These are phyloP conservation scores for Acanthamoeba sp. DNA, from an alignment of 208 protist genomes.

Conservation along the genomic window DNA sequence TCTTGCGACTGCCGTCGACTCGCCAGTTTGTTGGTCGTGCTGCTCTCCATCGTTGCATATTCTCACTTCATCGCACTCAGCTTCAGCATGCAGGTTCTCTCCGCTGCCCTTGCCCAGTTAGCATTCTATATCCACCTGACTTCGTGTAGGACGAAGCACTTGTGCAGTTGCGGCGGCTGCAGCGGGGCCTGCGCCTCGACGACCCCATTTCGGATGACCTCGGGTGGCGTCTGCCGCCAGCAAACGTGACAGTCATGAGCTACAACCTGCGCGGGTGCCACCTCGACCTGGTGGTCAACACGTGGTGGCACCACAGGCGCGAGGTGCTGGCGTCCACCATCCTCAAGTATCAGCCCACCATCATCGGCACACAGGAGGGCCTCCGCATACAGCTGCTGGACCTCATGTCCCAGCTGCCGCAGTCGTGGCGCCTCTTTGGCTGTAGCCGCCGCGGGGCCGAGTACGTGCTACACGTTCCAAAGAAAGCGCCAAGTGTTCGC, in stretches of 20 bases:
- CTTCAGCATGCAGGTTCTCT: too few relatives aligned
- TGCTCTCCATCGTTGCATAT: too few relatives aligned
- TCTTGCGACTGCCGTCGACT: too few relatives aligned
- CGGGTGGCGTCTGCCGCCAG: neutral
- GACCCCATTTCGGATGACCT: neutral
- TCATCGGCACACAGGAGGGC: constrained; percentile 28
- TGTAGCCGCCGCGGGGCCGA: neutral
- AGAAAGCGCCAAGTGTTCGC: neutral
- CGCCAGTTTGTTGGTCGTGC: too few relatives aligned
- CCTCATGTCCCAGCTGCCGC: neutral
- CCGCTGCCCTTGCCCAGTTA: too few relatives aligned
- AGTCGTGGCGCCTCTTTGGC: constrained; percentile 34
- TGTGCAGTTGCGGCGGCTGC: neutral
- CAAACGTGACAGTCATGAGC: constrained; percentile 37
- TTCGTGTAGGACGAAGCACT: neutral
- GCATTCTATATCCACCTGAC: neutral
- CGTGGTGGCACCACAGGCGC: constrained; percentile 48
- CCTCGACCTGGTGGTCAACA: neutral
- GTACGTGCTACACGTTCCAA: neutral
- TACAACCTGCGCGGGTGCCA: constrained; percentile 24
- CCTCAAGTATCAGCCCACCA: neutral
- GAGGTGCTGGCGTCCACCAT: neutral
- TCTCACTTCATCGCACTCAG: too few relatives aligned
- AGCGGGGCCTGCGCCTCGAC: neutral
- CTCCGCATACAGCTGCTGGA: neutral